Evolutionary conservation across 345 rosid genomes (phyloP).

Genomic region (Luvunga scandens): DNA sequence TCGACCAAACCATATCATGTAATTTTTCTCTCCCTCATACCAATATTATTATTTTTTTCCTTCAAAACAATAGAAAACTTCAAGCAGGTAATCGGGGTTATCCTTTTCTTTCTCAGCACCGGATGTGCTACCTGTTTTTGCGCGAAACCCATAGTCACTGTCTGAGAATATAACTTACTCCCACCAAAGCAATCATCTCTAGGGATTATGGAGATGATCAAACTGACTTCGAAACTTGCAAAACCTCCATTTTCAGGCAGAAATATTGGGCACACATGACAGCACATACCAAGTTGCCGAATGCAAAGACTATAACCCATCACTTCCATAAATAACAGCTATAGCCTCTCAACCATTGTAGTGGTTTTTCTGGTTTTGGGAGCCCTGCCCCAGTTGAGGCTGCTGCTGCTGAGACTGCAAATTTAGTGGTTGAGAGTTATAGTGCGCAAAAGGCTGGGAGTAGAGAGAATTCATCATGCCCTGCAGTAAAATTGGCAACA

Average conservation of each 20-base stretch:
- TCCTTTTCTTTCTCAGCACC: conserved; percentile 50
- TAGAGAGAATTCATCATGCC: conserved; percentile 90
- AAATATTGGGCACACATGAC: conserved; percentile 48
- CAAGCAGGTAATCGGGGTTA: conserved; percentile 44
- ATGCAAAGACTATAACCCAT: conserved; percentile 72
- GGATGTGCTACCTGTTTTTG: conserved; percentile 40
- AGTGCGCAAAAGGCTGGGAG: conserved; percentile 87
- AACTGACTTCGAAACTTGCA: conserved; percentile 38
- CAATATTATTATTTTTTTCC: conserved; percentile 8
- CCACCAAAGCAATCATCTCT: conserved; percentile 25
- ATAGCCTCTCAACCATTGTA: conserved; percentile 64
- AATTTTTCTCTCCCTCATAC: conserved; percentile 36
- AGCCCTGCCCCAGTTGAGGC: conserved; percentile 72
- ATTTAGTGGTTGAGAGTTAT: conserved; percentile 74
- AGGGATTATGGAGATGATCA: conserved; percentile 18
- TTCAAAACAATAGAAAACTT: conserved; percentile 31
- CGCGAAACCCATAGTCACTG: conserved; percentile 30
- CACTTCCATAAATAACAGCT: conserved; percentile 24
- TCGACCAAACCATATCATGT: conserved; percentile 42
- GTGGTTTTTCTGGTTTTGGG: conserved; percentile 79
- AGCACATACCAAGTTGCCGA: conserved; percentile 78
- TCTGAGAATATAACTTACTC: conserved; percentile 24
- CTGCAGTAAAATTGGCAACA: conserved; percentile 34
- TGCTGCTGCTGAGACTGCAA: conserved; percentile 63
- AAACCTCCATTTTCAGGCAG: conserved; percentile 22